Conservation (phyloP, 306 rosid genomes). For the Sesbania bispinosa region DNA sequence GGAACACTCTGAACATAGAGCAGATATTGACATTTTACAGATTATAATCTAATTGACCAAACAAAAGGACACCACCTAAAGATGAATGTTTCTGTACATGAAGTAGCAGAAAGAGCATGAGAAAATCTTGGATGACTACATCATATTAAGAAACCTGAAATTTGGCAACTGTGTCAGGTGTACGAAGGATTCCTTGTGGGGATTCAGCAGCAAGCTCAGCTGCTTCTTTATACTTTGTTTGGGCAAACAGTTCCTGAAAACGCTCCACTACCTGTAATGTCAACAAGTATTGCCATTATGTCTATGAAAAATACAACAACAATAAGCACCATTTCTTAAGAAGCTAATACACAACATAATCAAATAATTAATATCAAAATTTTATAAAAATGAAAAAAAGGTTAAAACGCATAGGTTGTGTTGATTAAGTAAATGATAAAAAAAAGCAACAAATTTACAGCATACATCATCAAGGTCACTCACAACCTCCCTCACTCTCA, state of each 20-base stretch:
- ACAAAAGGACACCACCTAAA: neutral
- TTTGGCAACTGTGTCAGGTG: constrained; percentile 98
- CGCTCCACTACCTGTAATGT: constrained; percentile 88
- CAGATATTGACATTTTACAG: neutral
- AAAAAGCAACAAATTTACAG: constrained; percentile 13
- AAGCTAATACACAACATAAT: neutral
- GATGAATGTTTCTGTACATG: neutral
- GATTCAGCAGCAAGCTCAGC: constrained; percentile 99
- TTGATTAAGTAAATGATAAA: constrained; percentile 4
- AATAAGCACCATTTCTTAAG: neutral
- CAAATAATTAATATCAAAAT: neutral
- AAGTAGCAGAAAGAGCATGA: neutral
- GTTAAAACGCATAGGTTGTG: neutral
- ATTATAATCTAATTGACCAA: neutral
- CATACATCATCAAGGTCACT: neutral
- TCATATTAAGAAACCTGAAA: constrained; percentile 99
- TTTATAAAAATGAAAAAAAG: neutral
- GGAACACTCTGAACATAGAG: constrained; percentile 85
- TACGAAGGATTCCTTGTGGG: constrained; percentile 97
- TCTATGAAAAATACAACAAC: constrained; percentile 7
- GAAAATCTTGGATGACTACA: neutral
- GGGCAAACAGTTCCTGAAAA: constrained; percentile 96
- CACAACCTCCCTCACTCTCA: neutral
- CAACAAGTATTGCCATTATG: constrained; percentile 24
- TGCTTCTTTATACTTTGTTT: constrained; percentile 98